These are phyloP conservation scores for Myxozyma kluyveri DNA, from an alignment of 805 yeast genomes.

Conservation along the genomic window DNA sequence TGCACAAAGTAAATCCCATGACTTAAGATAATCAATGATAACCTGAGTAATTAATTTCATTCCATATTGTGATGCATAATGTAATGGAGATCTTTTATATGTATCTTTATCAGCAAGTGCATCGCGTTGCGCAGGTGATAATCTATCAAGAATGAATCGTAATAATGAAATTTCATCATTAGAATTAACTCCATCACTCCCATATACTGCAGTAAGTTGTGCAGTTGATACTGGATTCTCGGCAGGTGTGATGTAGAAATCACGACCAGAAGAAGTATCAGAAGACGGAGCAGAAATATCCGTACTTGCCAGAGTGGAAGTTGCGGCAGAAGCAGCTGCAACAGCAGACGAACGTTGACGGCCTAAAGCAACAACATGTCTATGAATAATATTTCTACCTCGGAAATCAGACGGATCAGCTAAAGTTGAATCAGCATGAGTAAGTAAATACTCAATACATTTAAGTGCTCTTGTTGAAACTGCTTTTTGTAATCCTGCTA, in stretches of 20 bases:
- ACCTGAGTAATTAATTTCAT: conserved; percentile 59
- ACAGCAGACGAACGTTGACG: conserved; percentile 21
- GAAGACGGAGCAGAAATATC: background rate
- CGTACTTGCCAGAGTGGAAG: background rate
- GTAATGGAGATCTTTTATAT: conserved; percentile 80
- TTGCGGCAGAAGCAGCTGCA: conserved; percentile 5
- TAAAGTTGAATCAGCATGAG: conserved; percentile 47
- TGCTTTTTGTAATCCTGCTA: conserved; percentile 64
- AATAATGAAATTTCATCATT: conserved; percentile 60
- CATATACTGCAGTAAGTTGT: conserved; percentile 53
- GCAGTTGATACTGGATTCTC: conserved; percentile 52
- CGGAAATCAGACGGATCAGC: conserved; percentile 70
- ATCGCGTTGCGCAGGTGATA: conserved; percentile 54
- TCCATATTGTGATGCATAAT: conserved; percentile 87
- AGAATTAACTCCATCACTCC: conserved; percentile 62
- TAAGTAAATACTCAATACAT: conserved; percentile 59
- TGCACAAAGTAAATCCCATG: conserved; percentile 48
- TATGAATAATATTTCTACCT: conserved; percentile 82
- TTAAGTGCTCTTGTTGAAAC: conserved; percentile 53
- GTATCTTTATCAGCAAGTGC: conserved; percentile 67
- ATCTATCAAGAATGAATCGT: conserved; percentile 53
- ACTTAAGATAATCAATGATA: conserved; percentile 53
- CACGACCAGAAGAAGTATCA: conserved; percentile 5
- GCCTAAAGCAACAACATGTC: conserved; percentile 74
- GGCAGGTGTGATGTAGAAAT: conserved; percentile 43